Evolutionary conservation across 768 basidiomycete species (phyloP), one percentile per base, ranked within the genome.

Genomic region (Ramaria sp.): DNA sequence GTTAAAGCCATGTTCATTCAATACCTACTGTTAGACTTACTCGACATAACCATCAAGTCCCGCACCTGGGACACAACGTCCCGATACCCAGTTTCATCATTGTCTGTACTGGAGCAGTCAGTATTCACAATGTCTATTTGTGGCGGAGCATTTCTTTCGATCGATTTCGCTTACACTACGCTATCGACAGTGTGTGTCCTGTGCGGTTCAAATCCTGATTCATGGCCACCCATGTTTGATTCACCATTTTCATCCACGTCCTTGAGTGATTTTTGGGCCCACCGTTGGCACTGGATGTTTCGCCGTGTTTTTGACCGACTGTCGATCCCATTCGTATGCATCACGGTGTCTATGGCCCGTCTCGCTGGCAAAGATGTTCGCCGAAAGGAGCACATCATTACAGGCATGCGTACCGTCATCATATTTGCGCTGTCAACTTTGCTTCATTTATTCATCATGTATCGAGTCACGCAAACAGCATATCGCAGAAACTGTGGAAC

Each of bases 211-310:
- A 33, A n/a, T 57, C 45, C 55, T 4, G 11, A 6, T 17, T 34
- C 19, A 7, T 57, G 55, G 55, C 55, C 55, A 17, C 55, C 55
- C 20, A n/a, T 57, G 20, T 50, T 57, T 22, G 13, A 57, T 37
- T 49, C 55, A 30, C 55, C 55, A 3, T 49, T 57, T 22, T 22
- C 24, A 4, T 37, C 47, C 19, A 49, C 30, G n/a, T 57, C 55
- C 12, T 12, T 57, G 24, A 47, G 30, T 15, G 55, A 57, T 13
- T 57, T 57, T 41, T 57, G 55, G 55, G 49, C 55, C 15, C 15
- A 41, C 3, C 45, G 54, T 30, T 56, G 54, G 54, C 55, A 57
- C 31, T 38, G 22, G 30, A 30, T 57, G 34, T 57, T 57, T 27
- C 55, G 46, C 5, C 54, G 42, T 37, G 43, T 47, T 20, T 56